A percentile compares a stretch with the other conserved stretches of the same genome.
phyloP scores from a whole-genome alignment of 345 rosid species.

The Tarenaya hassleriana region DNA sequence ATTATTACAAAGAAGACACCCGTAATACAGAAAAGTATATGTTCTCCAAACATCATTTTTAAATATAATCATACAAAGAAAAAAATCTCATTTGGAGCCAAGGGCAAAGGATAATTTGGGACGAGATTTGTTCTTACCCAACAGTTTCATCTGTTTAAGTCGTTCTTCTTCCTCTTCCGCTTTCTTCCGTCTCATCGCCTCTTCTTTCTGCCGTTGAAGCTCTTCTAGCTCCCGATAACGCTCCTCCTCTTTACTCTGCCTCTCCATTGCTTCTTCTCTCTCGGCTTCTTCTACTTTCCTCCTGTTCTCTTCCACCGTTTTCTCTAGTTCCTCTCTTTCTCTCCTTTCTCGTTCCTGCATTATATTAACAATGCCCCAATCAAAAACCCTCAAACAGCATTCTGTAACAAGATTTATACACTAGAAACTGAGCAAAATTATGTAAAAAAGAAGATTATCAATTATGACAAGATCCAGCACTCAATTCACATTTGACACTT shows the following conservation, averaged over 20 bases:
- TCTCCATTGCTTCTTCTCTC: constrained; percentile 78
- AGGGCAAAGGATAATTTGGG: constrained; percentile 89
- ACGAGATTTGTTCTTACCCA: constrained; percentile 94
- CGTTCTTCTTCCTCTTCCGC: constrained; percentile 95
- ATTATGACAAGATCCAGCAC: background rate
- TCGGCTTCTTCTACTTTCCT: constrained; percentile 78
- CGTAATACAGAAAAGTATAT: no score
- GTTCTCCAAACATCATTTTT: no score
- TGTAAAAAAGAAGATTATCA: background rate
- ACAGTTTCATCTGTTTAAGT: constrained; percentile 69
- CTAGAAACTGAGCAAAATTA: constrained; percentile 2
- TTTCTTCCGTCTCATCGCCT: constrained; percentile 73
- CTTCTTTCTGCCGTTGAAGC: constrained; percentile 79
- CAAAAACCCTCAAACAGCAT: no score
- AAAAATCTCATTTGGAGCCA: constrained; percentile 86
- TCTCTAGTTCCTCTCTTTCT: constrained; percentile 73
- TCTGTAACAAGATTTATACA: background rate
- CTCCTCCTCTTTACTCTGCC: constrained; percentile 78
- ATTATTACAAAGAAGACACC: no score
- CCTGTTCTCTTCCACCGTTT: constrained; percentile 65
- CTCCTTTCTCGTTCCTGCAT: constrained; percentile 50
- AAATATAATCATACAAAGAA: no score
- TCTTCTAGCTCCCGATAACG: constrained; percentile 74
- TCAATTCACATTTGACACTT: no score
- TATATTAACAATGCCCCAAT: constrained; percentile 2